Evolutionary conservation across 1,139 yeast genomes (phyloP).

Genomic region (Scheffersomyces segobiensis): DNA sequence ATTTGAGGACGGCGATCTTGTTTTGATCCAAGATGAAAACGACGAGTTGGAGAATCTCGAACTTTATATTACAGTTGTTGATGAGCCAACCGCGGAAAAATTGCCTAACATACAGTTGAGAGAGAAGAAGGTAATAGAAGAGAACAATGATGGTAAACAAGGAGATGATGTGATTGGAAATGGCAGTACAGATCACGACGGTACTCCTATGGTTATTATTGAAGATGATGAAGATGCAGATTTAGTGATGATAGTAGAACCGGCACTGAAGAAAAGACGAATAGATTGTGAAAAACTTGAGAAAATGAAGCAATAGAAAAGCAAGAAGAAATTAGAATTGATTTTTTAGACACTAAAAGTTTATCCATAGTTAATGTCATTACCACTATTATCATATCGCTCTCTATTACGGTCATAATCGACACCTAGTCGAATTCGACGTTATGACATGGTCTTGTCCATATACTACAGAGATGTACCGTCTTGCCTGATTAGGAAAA

Average conservation of each 20-base stretch:
- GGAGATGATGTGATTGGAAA: constrained; percentile 2
- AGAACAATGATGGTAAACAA: constrained; percentile 8
- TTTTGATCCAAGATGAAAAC: constrained; percentile 77
- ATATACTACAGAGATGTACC: no score
- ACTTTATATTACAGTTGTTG: constrained; percentile 47
- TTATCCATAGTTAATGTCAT: not conserved
- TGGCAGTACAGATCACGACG: not conserved
- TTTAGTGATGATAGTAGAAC: constrained; percentile 10
- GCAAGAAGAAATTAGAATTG: not conserved
- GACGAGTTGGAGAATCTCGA: constrained; percentile 72
- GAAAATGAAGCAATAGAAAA: not conserved
- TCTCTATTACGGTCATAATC: no score
- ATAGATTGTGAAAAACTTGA: not conserved
- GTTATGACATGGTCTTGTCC: no score
- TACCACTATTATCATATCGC: no score
- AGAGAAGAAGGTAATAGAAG: constrained; percentile 5
- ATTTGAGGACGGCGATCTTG: constrained; percentile 55
- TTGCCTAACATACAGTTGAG: constrained; percentile 29
- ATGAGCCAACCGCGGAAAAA: constrained; percentile 7
- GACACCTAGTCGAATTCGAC: no score
- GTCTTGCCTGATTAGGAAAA: not conserved
- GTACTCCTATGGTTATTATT: constrained; percentile 6
- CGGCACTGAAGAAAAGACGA: constrained; percentile 12
- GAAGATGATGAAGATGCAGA: constrained; percentile 14
- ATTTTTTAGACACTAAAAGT: not conserved